These are phyloP conservation scores for Fusarium lateritium DNA, from an alignment of 2,329 filamentous ascomycete species.

Conservation along the genomic window DNA sequence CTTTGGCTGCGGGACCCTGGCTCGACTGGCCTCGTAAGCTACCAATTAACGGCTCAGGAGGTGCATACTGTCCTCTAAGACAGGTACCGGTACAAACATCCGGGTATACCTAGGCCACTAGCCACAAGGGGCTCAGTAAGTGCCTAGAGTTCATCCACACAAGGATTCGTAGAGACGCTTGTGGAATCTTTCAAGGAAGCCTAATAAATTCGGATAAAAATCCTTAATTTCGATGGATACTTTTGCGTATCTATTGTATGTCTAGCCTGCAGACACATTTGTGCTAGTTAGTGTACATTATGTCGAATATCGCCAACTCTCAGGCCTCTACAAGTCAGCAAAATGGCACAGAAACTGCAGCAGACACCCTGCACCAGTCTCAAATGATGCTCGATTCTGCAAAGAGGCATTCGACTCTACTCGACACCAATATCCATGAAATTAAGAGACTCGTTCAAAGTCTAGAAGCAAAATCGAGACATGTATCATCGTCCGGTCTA, in stretches of 20 bases:
- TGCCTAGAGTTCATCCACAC: neutral
- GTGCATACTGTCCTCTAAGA: conserved; percentile 9
- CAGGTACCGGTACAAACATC: conserved; percentile 12
- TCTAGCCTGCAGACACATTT: neutral
- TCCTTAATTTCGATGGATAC: neutral
- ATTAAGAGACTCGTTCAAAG: conserved; percentile 14
- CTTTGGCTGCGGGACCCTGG: conserved; percentile 25
- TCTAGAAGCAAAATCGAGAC: conserved; percentile 30
- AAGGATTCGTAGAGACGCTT: conserved; percentile 12
- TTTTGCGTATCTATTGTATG: neutral
- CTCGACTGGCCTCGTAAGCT: conserved; percentile 26
- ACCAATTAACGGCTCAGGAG: conserved; percentile 14
- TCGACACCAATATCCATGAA: conserved; percentile 18
- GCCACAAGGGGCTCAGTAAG: conserved; percentile 28
- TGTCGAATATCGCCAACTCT: conserved; percentile 5
- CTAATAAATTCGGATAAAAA: neutral
- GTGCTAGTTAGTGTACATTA: neutral
- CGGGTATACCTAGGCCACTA: neutral
- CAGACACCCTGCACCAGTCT: conserved; percentile 10
- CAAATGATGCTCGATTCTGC: conserved; percentile 41
- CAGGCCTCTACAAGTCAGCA: neutral
- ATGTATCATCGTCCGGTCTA: conserved; percentile 30
- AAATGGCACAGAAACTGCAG: conserved; percentile 14
- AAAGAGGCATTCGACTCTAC: conserved; percentile 16
- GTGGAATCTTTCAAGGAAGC: conserved; percentile 7